Evolutionary conservation across 202 grass and related monocot species (phyloP).

Genomic region (Alloteropsis angusta): DNA sequence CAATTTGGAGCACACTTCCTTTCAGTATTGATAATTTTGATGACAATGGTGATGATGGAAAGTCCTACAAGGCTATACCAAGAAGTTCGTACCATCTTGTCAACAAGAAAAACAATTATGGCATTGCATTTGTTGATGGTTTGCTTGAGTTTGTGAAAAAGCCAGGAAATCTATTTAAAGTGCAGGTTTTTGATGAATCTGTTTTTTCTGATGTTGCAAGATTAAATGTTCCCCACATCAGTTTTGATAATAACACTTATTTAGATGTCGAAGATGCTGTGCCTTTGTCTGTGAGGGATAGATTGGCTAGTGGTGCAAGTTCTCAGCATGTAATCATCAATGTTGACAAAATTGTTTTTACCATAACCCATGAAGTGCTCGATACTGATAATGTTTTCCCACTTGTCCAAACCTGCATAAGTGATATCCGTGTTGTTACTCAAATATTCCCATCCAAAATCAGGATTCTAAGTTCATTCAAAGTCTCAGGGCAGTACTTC

Average conservation of each 20-base stretch:
- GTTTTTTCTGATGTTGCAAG: slow-evolving; percentile 32
- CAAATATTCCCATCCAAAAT: slow-evolving; percentile 60
- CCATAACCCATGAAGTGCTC: slow-evolving; percentile 60
- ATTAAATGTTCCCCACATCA: slow-evolving; percentile 17
- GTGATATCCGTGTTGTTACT: slow-evolving; percentile 46
- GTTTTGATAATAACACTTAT: slow-evolving; percentile 19
- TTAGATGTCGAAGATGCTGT: slow-evolving; percentile 41
- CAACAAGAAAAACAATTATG: slow-evolving; percentile 64
- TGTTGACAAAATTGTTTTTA: slow-evolving; percentile 57
- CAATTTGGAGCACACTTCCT: slow-evolving; percentile 53
- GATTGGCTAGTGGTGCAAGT: slow-evolving; percentile 33
- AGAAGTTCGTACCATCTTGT: slow-evolving; percentile 54
- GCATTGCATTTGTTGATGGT: slow-evolving; percentile 70
- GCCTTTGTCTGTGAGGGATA: slow-evolving; percentile 29
- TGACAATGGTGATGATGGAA: slow-evolving; percentile 39
- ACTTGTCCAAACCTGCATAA: slow-evolving; percentile 57
- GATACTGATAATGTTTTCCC: slow-evolving; percentile 54
- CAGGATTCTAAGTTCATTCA: slow-evolving; percentile 69
- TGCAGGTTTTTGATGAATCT: slow-evolving; percentile 55
- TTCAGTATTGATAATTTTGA: slow-evolving; percentile 40
- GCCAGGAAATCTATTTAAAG: slow-evolving; percentile 72
- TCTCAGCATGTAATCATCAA: slow-evolving; percentile 49
- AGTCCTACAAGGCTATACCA: slow-evolving; percentile 46
- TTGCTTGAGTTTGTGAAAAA: slow-evolving; percentile 73
- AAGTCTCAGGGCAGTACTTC: slow-evolving; percentile 50